These are phyloP conservation scores for Cladosporium sp. DNA, from an alignment of 2,329 filamentous ascomycete genomes.

Conservation along the genomic window DNA sequence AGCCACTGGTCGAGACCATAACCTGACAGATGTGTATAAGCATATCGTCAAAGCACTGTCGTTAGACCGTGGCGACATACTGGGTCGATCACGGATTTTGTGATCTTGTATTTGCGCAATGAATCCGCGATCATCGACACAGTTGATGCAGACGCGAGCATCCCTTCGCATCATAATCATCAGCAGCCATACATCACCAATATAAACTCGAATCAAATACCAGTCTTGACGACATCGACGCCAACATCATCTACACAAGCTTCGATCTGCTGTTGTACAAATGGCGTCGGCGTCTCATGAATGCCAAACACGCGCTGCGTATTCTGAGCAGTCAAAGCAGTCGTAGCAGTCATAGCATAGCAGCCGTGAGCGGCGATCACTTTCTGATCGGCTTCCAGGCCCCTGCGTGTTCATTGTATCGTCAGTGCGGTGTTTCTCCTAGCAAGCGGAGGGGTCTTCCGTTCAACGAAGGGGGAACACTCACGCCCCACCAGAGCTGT, in stretches of 20 bases:
- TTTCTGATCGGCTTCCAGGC: slow-evolving; percentile 93
- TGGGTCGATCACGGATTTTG: slow-evolving; percentile 67
- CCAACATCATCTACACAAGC: slow-evolving; percentile 79
- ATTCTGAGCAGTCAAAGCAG: slow-evolving; percentile 93
- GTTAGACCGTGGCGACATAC: slow-evolving; percentile 43
- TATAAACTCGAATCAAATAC: slow-evolving; percentile 40
- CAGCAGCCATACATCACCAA: not conserved
- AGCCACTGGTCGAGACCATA: slow-evolving; percentile 84
- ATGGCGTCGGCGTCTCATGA: slow-evolving; percentile 70
- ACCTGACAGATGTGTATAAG: slow-evolving; percentile 53
- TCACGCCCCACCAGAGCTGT: slow-evolving; percentile 86
- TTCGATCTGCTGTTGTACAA: slow-evolving; percentile 81
- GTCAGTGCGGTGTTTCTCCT: slow-evolving; percentile 7
- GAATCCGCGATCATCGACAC: slow-evolving; percentile 65
- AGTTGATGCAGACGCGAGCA: slow-evolving; percentile 71
- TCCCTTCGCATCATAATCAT: slow-evolving; percentile 53
- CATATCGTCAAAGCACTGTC: not conserved
- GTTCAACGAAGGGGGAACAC: slow-evolving; percentile 32
- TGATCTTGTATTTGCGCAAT: slow-evolving; percentile 55
- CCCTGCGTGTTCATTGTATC: slow-evolving; percentile 52
- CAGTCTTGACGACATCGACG: slow-evolving; percentile 87
- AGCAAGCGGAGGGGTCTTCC: slow-evolving; percentile 3
- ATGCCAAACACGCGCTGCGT: slow-evolving; percentile 79
- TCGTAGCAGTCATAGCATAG: slow-evolving; percentile 95
- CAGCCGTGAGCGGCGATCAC: slow-evolving; percentile 87